Conservation (phyloP, 139 green algal species). For the Chlamydomonas applanata region DNA sequence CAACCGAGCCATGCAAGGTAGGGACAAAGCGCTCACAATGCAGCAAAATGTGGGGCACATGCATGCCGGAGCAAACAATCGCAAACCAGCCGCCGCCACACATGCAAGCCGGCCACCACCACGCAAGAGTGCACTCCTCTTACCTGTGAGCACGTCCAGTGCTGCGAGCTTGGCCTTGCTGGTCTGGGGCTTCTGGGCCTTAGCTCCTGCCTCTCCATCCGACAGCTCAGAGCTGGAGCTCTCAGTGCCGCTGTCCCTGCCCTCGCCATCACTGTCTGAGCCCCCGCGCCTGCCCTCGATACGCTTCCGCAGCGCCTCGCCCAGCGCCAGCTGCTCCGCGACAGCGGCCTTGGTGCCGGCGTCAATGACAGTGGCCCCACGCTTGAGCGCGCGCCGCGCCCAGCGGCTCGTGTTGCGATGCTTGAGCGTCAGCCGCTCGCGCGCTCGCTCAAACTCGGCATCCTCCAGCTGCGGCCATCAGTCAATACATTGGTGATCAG, state of each 20-base stretch:
- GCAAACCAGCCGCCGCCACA: too few relatives aligned
- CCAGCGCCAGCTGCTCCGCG: slow-evolving; percentile 85
- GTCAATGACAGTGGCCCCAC: slow-evolving; percentile 62
- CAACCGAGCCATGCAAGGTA: too few relatives aligned
- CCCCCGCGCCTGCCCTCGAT: slow-evolving; percentile 44
- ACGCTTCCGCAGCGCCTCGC: slow-evolving; percentile 74
- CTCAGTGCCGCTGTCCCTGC: slow-evolving; percentile 18
- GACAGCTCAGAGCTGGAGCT: slow-evolving; percentile 16
- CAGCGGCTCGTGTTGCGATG: slow-evolving; percentile 88
- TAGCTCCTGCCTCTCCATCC: not conserved
- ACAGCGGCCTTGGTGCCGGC: slow-evolving; percentile 60
- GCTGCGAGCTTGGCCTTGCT: slow-evolving; percentile 50
- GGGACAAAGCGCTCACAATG: too few relatives aligned
- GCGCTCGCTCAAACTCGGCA: slow-evolving; percentile 74
- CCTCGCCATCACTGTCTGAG: slow-evolving; percentile 28
- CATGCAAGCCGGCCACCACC: too few relatives aligned
- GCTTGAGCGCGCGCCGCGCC: slow-evolving; percentile 82
- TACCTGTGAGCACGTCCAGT: slow-evolving; percentile 60
- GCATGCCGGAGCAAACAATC: too few relatives aligned
- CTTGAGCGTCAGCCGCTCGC: slow-evolving; percentile 92
- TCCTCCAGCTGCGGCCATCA: slow-evolving; percentile 41
- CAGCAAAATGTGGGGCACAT: too few relatives aligned
- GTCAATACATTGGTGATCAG: too few relatives aligned
- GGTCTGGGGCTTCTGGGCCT: not conserved
- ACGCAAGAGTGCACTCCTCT: not conserved